Percentiles rank a stretch among this genome's conserved stretches.
Conservation (phyloP, 2,329 filamentous ascomycete genomes). For the Ophiocordyceps sinensis region DNA sequence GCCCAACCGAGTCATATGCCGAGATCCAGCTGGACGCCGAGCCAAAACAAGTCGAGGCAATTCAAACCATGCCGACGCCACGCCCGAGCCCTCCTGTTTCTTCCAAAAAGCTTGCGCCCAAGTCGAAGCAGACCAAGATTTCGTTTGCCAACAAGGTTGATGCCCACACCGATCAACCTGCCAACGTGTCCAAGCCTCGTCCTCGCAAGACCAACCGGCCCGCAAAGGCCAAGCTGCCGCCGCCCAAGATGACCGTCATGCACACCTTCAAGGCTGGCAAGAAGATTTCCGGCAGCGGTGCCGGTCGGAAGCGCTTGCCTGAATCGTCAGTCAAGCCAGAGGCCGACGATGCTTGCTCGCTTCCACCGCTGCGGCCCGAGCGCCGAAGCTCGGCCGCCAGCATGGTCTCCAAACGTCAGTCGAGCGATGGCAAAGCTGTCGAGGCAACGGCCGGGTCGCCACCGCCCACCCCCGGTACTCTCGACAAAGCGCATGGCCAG, state of each 20-base stretch:
- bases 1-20: conserved; percentile 6
- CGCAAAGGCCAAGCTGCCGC: conserved; percentile 17
- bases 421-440: conserved; percentile 4
- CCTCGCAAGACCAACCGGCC: conserved; percentile 18
- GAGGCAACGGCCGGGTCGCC: conserved; percentile 5
- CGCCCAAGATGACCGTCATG: conserved; percentile 23
- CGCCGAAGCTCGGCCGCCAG: conserved; percentile 6
- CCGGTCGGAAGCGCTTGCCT: neutral
- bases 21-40: conserved; percentile 16
- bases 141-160: conserved; percentile 19
- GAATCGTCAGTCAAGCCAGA: neutral
- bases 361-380: conserved; percentile 12
- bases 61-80: conserved; percentile 41
- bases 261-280: conserved; percentile 31
- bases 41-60: conserved; percentile 24
- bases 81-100: conserved; percentile 35
- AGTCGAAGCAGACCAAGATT: conserved; percentile 38
- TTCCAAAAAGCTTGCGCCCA: conserved; percentile 23
- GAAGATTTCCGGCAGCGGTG: conserved; percentile 11
- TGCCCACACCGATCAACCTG: conserved; percentile 4
- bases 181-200: conserved; percentile 15
- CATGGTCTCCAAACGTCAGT: conserved; percentile 6
- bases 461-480: conserved; percentile 4
- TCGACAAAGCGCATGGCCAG: neutral
- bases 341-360: neutral